Base-by-base conservation (phyloP, 2,329 filamentous ascomycete species). In the Sporothrix globosa region DNA sequence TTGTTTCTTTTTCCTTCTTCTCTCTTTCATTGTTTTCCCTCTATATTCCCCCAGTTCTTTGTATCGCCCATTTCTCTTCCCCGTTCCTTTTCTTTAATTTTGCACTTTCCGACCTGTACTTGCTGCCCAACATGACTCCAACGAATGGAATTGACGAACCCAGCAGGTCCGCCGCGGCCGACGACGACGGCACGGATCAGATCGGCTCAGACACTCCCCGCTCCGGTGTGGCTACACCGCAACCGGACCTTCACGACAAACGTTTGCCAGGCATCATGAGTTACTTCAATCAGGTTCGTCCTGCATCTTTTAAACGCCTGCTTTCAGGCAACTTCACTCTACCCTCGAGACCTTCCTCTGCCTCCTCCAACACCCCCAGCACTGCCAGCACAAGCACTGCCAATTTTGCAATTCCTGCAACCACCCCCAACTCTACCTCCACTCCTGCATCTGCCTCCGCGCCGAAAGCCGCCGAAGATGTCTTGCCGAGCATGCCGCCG, bases 251-350 rank as follows among this genome's bases (percentile, higher is more conserved):
- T 74, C 90, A 92, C 78, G 96, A 99, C 84, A 97, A 97, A 84
- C 91, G 96, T 82, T 86, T 97, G 79, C 96, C 96, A 76, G 92
- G 93, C 80, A 97, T 98, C 84, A 91, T 96, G 87, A 96, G 91
- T 86, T 97, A 96, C 86, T 97, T 98, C 87, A 91, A 91, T 85
- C 96, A 99, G 95, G 96, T 99, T 97, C 90, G 96, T 97, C 87
- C 88, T 86, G 88, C 87, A 85, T 88, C 90, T 89, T 86, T 87
- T 86, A 82, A 84, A 75, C 79, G 80, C 79, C 81, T 80, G 76
- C 79, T 79, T 75, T 80, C 78, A 76, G 76, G 79, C 75, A 77
- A 77, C 72, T 80, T 79, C 76, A 77, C 78, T 77, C 76, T 80
- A 78, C 77, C 77, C 77, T 78, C 79, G 75, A 76, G 79, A 76